phyloP scores from a whole-genome alignment of 495 filamentous ascomycete species.

The Penicillium paxilli region DNA sequence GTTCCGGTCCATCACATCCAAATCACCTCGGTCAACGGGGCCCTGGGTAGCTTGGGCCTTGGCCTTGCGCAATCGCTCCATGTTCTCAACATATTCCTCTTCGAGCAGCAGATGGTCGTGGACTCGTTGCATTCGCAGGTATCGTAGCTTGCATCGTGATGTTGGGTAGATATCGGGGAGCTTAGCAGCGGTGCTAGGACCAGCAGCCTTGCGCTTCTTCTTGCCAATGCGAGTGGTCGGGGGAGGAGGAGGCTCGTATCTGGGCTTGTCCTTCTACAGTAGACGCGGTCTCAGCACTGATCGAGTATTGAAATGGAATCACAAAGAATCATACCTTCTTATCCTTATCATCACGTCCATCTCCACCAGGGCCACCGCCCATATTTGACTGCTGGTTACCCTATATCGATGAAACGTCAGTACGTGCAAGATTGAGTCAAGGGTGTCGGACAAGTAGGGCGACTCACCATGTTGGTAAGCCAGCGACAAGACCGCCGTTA shows the following conservation, averaged over 20 bases:
- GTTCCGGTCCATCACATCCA: conserved; percentile 63
- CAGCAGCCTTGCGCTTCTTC: conserved; percentile 92
- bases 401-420: conserved; percentile 33
- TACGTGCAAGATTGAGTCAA: not conserved
- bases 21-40: conserved; percentile 44
- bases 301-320: not conserved
- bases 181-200: conserved; percentile 91
- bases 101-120: conserved; percentile 97
- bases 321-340: conserved; percentile 71
- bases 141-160: conserved; percentile 93
- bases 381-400: conserved; percentile 85
- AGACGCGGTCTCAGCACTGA: conserved; percentile 18
- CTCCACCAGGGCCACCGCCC: conserved; percentile 67
- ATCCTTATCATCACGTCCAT: conserved; percentile 85
- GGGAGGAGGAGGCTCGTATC: conserved; percentile 96
- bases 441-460: conserved; percentile 10
- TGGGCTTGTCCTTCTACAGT: conserved; percentile 97
- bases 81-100: conserved; percentile 98
- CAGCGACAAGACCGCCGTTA: conserved; percentile 19
- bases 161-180: conserved; percentile 92
- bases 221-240: conserved; percentile 97
- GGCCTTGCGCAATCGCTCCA: conserved; percentile 88
- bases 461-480: conserved; percentile 40
- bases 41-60: conserved; percentile 75
- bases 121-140: conserved; percentile 96